These are phyloP conservation scores for Hypomyces rosellus DNA, from an alignment of 2,329 filamentous ascomycete genomes.

Conservation along the genomic window DNA sequence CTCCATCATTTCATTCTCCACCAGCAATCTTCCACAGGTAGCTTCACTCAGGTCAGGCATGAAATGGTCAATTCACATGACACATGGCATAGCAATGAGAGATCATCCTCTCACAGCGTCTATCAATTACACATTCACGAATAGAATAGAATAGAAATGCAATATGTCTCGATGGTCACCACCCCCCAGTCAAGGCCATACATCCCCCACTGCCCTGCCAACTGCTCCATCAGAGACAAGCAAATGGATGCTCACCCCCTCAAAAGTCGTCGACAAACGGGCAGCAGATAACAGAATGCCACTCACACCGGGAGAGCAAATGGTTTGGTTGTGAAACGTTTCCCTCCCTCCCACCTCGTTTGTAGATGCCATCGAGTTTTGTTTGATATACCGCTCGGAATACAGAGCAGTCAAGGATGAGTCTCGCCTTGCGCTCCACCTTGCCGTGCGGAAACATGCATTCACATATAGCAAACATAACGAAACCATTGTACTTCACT, in stretches of 20 bases:
- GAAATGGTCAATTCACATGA: too few relatives aligned
- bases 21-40: too few relatives aligned
- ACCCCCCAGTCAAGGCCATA: conserved; percentile 28
- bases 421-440: conserved; percentile 72
- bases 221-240: neutral
- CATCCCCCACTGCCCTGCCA: conserved; percentile 21
- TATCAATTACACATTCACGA: neutral
- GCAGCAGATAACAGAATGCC: conserved; percentile 32
- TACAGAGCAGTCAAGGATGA: conserved; percentile 69
- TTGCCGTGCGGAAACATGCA: conserved; percentile 54
- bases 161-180: conserved; percentile 37
- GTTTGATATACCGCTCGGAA: conserved; percentile 64
- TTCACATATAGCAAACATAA: conserved; percentile 1
- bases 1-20: too few relatives aligned
- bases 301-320: conserved; percentile 34
- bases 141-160: too few relatives aligned
- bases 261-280: conserved; percentile 5
- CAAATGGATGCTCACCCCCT: neutral
- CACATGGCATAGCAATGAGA: too few relatives aligned
- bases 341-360: conserved; percentile 28
- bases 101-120: too few relatives aligned
- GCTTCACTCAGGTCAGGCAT: too few relatives aligned
- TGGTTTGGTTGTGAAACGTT: conserved; percentile 31
- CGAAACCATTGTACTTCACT: neutral
- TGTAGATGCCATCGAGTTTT: conserved; percentile 20